Conservation (phyloP, 2,329 filamentous ascomycete genomes). For the Diaporthe helianthi region DNA sequence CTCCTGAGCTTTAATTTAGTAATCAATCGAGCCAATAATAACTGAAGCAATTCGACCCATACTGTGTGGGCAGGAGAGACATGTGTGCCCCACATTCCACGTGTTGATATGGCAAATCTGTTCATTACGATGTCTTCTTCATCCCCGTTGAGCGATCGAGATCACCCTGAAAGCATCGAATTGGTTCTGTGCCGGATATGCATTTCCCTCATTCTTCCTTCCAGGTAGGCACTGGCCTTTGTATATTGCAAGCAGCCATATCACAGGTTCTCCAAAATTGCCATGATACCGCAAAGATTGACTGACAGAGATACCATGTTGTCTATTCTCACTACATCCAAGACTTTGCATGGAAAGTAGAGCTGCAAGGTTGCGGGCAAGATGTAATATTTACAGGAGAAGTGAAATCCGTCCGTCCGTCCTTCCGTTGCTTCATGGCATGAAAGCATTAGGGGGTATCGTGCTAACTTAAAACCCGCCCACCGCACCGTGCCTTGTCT, state of each 20-base stretch:
- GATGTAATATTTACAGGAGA: constrained; percentile 14
- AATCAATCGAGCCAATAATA: neutral
- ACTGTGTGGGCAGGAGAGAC: neutral
- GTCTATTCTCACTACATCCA: neutral
- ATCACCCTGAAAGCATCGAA: neutral
- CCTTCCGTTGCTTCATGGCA: constrained; percentile 1
- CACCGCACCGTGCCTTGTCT: neutral
- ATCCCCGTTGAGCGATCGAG: neutral
- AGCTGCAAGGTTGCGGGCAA: neutral
- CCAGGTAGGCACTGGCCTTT: neutral
- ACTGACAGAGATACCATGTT: neutral
- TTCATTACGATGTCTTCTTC: neutral
- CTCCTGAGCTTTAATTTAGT: neutral
- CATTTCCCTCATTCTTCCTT: neutral
- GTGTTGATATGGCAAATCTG: neutral
- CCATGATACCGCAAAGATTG: neutral
- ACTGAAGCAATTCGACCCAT: neutral
- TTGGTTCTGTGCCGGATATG: too few species aligned
- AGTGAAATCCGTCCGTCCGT: constrained; percentile 8
- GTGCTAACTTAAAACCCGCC: constrained; percentile 15
- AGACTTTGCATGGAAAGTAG: neutral
- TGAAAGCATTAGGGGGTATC: constrained; percentile 21
- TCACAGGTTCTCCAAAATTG: too few species aligned
- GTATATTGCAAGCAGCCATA: neutral
- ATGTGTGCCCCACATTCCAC: too few species aligned